Evolutionary conservation across 2,329 filamentous ascomycete genomes (phyloP).

Genomic region (Sclerotinia subarctica): DNA sequence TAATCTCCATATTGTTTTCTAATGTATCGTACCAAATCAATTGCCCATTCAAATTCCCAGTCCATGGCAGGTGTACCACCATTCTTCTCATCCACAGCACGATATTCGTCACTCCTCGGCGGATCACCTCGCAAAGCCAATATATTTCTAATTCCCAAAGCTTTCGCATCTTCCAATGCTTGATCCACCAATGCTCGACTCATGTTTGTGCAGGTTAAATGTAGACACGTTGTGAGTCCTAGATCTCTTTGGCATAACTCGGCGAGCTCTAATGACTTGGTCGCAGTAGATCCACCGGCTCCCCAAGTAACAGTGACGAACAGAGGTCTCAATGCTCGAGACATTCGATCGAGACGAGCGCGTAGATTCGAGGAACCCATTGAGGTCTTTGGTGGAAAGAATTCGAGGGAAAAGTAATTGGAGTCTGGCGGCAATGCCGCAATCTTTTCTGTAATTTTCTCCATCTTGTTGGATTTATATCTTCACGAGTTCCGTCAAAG

Average conservation of each 20-base stretch:
- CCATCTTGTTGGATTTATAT: slow-evolving; percentile 38
- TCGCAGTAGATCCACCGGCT: slow-evolving; percentile 86
- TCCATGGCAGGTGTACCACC: slow-evolving; percentile 49
- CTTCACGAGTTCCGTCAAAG: not conserved
- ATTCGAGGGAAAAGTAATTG: slow-evolving; percentile 94
- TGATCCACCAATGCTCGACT: slow-evolving; percentile 80
- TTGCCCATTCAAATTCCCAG: slow-evolving; percentile 80
- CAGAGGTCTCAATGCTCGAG: slow-evolving; percentile 80
- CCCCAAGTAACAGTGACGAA: slow-evolving; percentile 99
- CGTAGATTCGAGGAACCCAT: slow-evolving; percentile 95
- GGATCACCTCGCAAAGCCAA: slow-evolving; percentile 89
- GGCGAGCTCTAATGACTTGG: slow-evolving; percentile 88
- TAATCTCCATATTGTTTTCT: slow-evolving; percentile 82
- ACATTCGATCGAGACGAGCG: slow-evolving; percentile 91
- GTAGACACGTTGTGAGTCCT: slow-evolving; percentile 88
- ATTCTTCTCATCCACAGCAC: slow-evolving; percentile 56
- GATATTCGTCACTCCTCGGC: slow-evolving; percentile 84
- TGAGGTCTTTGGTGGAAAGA: slow-evolving; percentile 96
- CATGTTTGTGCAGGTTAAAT: slow-evolving; percentile 98
- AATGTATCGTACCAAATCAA: slow-evolving; percentile 89
- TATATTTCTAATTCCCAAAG: slow-evolving; percentile 87
- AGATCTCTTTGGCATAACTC: slow-evolving; percentile 93
- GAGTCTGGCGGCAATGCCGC: slow-evolving; percentile 78
- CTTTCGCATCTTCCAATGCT: slow-evolving; percentile 86
- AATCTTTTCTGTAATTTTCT: slow-evolving; percentile 94